Conservation (phyloP, 2,329 filamentous ascomycete genomes). For the Diaporthe sp. region DNA sequence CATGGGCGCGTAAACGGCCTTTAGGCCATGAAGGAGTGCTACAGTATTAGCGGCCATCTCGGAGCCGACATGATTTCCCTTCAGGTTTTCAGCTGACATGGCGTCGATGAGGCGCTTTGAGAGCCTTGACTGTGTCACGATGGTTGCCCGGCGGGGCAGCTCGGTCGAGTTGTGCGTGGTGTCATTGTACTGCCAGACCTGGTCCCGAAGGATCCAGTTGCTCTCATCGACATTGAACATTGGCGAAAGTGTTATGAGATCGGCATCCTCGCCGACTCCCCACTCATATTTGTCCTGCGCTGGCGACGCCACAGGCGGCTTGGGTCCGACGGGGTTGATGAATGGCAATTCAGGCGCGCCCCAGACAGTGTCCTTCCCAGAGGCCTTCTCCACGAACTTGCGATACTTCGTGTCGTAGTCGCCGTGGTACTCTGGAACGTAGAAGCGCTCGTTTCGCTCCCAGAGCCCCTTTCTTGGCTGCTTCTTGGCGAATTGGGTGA, state of each 20-base stretch:
- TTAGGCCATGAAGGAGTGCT: slow-evolving; percentile 82
- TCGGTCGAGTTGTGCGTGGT: slow-evolving; percentile 62
- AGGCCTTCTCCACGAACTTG: slow-evolving; percentile 68
- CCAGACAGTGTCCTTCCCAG: slow-evolving; percentile 74
- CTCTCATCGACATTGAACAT: slow-evolving; percentile 82
- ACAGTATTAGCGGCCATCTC: slow-evolving; percentile 85
- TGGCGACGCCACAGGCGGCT: slow-evolving; percentile 70
- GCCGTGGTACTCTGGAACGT: slow-evolving; percentile 78
- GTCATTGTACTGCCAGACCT: slow-evolving; percentile 76
- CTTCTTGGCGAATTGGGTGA: slow-evolving; percentile 72
- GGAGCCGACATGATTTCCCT: slow-evolving; percentile 81
- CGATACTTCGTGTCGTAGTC: slow-evolving; percentile 78
- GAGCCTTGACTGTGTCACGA: slow-evolving; percentile 81
- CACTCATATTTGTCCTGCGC: slow-evolving; percentile 78
- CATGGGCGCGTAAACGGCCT: slow-evolving; percentile 83
- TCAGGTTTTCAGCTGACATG: slow-evolving; percentile 83
- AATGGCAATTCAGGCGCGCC: slow-evolving; percentile 72
- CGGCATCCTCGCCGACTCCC: slow-evolving; percentile 82
- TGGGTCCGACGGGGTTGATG: slow-evolving; percentile 72
- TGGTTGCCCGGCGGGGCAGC: slow-evolving; percentile 80
- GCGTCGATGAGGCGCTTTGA: slow-evolving; percentile 79
- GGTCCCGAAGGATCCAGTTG: slow-evolving; percentile 78
- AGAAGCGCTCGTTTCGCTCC: slow-evolving; percentile 81
- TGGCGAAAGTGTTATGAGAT: slow-evolving; percentile 81
- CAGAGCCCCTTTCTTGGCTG: slow-evolving; percentile 81